Evolutionary conservation across 1,139 yeast species (phyloP).

Genomic region (Kodamaea arcana): DNA sequence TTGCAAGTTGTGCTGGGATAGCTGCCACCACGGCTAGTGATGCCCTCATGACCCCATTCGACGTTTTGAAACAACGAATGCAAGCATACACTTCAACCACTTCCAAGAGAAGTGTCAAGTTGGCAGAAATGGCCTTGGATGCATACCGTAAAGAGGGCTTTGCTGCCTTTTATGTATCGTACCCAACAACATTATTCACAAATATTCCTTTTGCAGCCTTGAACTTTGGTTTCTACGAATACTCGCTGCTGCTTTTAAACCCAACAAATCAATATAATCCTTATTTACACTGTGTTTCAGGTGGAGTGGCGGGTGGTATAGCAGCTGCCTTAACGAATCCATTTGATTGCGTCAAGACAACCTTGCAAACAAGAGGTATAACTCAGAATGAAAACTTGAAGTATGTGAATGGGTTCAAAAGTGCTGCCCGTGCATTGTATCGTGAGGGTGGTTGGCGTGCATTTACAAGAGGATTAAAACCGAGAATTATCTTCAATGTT

Average conservation of each 20-base stretch:
- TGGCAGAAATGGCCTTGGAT: slow-evolving; percentile 35
- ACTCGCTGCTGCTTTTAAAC: slow-evolving; percentile 69
- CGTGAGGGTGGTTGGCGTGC: slow-evolving; percentile 64
- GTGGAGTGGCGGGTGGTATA: slow-evolving; percentile 93
- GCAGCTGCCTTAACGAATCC: slow-evolving; percentile 98
- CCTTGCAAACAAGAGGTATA: slow-evolving; percentile 73
- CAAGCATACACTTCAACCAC: slow-evolving; percentile 23
- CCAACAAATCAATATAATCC: slow-evolving; percentile 84
- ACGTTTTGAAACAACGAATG: slow-evolving; percentile 79
- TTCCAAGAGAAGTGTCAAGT: slow-evolving; percentile 19
- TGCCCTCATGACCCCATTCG: slow-evolving; percentile 97
- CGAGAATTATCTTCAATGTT: slow-evolving; percentile 88
- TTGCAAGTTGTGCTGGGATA: slow-evolving; percentile 88
- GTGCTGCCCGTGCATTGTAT: slow-evolving; percentile 70
- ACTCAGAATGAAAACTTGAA: slow-evolving; percentile 49
- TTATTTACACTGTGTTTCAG: slow-evolving; percentile 84
- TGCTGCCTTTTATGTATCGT: slow-evolving; percentile 81
- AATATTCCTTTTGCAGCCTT: slow-evolving; percentile 95
- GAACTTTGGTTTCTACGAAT: slow-evolving; percentile 91
- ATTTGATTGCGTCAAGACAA: slow-evolving; percentile 89
- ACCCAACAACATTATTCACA: slow-evolving; percentile 91
- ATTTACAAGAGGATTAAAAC: slow-evolving; percentile 80
- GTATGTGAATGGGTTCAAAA: slow-evolving; percentile 61
- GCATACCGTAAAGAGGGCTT: slow-evolving; percentile 77
- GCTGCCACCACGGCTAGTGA: slow-evolving; percentile 91